These are phyloP conservation scores for Jatropha curcas DNA, from an alignment of 345 rosid genomes.

Conservation along the genomic window DNA sequence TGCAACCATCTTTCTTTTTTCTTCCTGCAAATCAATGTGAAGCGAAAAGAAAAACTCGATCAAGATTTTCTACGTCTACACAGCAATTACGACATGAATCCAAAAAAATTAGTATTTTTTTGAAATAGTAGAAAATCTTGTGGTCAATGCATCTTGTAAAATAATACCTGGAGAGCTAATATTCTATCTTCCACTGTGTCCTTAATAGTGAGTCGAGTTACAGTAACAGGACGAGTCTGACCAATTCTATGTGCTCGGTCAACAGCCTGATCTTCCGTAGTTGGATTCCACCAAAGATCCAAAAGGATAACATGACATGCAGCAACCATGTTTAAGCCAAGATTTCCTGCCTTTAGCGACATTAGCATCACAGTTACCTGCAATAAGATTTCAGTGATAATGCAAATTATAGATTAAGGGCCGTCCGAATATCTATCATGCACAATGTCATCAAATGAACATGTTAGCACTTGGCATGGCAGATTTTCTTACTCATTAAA, in stretches of 20 bases:
- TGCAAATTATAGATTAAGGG: not conserved
- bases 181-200: slow-evolving; percentile 91
- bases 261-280: slow-evolving; percentile 94
- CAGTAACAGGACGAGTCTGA: slow-evolving; percentile 93
- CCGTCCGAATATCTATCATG: not conserved
- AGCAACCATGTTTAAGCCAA: slow-evolving; percentile 97
- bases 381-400: slow-evolving; percentile 19
- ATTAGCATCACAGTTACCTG: slow-evolving; percentile 90
- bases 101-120: not conserved
- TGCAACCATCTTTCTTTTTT: slow-evolving; percentile 94
- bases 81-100: not conserved
- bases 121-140: not conserved
- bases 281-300: slow-evolving; percentile 99
- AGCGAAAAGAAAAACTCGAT: slow-evolving; percentile 5
- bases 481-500: not conserved
- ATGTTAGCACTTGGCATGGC: not conserved
- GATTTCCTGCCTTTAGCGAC: slow-evolving; percentile 96
- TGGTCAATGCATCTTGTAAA: not conserved
- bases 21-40: slow-evolving; percentile 54
- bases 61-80: not conserved
- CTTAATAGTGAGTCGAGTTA: slow-evolving; percentile 78
- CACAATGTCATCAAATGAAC: slow-evolving; percentile 8
- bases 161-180: slow-evolving; percentile 75
- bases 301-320: slow-evolving; percentile 92
- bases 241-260: slow-evolving; percentile 99